phyloP scores from a whole-genome alignment of 2,329 filamentous ascomycete species.

The Fusarium musae region DNA sequence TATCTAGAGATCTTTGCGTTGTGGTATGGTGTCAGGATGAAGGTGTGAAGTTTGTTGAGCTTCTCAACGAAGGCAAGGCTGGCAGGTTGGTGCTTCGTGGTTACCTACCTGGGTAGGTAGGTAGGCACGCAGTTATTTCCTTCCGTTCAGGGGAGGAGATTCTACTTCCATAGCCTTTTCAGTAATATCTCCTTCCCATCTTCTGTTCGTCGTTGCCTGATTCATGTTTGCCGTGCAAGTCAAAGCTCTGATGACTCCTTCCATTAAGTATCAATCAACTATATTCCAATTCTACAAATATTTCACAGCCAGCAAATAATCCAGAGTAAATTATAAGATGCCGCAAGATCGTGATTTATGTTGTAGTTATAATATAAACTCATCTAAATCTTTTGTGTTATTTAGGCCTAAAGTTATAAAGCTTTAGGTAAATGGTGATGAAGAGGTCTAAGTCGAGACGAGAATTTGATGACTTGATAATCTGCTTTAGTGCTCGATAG shows the following conservation, averaged over 20 bases:
- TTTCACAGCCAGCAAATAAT: neutral
- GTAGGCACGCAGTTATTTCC: neutral
- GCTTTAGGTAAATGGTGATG: neutral
- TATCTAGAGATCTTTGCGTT: neutral
- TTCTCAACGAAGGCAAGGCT: neutral
- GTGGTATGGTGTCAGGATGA: neutral
- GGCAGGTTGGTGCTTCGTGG: neutral
- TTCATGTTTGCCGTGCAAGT: neutral
- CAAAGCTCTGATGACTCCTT: neutral
- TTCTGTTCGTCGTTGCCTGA: neutral
- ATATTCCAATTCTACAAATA: fast-evolving
- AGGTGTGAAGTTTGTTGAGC: neutral
- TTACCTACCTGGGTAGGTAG: neutral
- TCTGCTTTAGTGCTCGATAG: neutral
- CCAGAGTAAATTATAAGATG: neutral
- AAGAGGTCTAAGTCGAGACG: neutral
- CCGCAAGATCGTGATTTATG: neutral
- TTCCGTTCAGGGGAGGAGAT: neutral
- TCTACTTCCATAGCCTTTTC: fast-evolving
- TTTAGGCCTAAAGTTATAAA: neutral
- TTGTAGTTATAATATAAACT: neutral
- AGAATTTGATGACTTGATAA: neutral
- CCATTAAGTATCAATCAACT: neutral
- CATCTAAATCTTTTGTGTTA: neutral
- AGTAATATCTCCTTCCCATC: neutral